Percentiles rank a stretch among this genome's conserved stretches.
phyloP scores from a whole-genome alignment of 2,329 filamentous ascomycete species.

The Rutstroemia sydowiana region DNA sequence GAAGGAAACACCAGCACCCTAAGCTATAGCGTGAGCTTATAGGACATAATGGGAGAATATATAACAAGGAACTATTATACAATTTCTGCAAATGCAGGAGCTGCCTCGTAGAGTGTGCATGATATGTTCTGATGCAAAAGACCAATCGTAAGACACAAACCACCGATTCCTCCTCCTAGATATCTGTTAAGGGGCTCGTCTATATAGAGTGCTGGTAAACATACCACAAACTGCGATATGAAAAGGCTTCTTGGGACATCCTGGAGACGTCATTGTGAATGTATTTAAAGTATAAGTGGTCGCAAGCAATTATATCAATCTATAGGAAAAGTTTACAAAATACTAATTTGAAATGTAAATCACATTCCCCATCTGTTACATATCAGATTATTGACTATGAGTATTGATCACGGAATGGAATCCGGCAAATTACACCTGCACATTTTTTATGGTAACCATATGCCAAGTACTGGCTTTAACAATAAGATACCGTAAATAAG shows the following conservation, averaged over 20 bases:
- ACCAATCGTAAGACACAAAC: conserved; percentile 12
- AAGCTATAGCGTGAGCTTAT: neutral
- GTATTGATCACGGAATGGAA: neutral
- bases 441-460: no score
- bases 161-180: conserved; percentile 18
- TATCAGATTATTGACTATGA: neutral
- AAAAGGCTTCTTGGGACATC: conserved; percentile 21
- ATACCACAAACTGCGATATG: conserved; percentile 28
- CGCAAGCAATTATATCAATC: neutral
- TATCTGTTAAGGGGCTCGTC: neutral
- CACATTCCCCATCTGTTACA: no score
- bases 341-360: neutral
- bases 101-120: conserved; percentile 19
- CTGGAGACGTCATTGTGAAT: conserved; percentile 13
- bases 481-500: no score
- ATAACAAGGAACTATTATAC: conserved; percentile 3
- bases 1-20: conserved; percentile 27
- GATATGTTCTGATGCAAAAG: conserved; percentile 11
- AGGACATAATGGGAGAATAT: neutral
- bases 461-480: no score
- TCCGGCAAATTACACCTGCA: no score
- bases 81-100: conserved; percentile 27
- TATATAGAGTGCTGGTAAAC: neutral
- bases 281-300: neutral
- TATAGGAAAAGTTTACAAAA: neutral